Evolutionary conservation across 352 stramenopile species (phyloP).

Genomic region (Globisporangium nagaii): DNA sequence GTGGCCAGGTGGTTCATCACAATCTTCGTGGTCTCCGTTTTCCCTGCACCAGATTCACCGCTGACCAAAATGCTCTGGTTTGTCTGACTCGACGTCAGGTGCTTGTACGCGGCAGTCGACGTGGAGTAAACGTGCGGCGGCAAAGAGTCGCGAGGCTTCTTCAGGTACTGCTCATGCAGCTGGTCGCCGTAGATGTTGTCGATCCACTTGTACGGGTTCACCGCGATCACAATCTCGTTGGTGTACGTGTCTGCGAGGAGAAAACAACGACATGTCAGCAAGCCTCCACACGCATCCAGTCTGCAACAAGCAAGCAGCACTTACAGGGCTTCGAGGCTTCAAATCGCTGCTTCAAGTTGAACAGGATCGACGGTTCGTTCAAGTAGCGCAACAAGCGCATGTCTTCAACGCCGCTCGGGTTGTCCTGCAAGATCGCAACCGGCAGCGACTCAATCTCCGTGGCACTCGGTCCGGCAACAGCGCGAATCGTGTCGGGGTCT

Average conservation of each 20-base stretch:
- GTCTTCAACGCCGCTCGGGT: slow-evolving; percentile 70
- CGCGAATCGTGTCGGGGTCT: slow-evolving; percentile 78
- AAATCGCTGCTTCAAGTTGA: slow-evolving; percentile 91
- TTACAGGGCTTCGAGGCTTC: slow-evolving; percentile 87
- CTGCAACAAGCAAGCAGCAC: slow-evolving; percentile 1
- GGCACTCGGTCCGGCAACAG: slow-evolving; percentile 63
- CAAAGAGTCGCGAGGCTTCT: slow-evolving; percentile 58
- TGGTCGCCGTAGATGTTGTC: slow-evolving; percentile 88
- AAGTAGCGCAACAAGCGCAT: slow-evolving; percentile 87
- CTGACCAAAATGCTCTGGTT: slow-evolving; percentile 89
- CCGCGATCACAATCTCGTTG: slow-evolving; percentile 96
- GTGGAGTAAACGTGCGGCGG: slow-evolving; percentile 83
- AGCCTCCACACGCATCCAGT: neutral
- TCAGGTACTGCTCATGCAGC: slow-evolving; percentile 78
- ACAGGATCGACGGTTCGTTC: slow-evolving; percentile 91
- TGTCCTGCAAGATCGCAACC: slow-evolving; percentile 78
- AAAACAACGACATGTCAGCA: neutral
- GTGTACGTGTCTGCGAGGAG: slow-evolving; percentile 90
- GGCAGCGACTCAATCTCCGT: slow-evolving; percentile 82
- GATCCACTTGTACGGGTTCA: slow-evolving; percentile 97
- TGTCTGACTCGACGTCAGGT: slow-evolving; percentile 66
- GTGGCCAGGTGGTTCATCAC: slow-evolving; percentile 87
- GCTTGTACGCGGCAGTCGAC: slow-evolving; percentile 82
- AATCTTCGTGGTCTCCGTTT: slow-evolving; percentile 98
- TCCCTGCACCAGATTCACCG: slow-evolving; percentile 86